Evolutionary conservation across 352 stramenopile genomes (phyloP).

Genomic region (Salisapilia sapeloensis): DNA sequence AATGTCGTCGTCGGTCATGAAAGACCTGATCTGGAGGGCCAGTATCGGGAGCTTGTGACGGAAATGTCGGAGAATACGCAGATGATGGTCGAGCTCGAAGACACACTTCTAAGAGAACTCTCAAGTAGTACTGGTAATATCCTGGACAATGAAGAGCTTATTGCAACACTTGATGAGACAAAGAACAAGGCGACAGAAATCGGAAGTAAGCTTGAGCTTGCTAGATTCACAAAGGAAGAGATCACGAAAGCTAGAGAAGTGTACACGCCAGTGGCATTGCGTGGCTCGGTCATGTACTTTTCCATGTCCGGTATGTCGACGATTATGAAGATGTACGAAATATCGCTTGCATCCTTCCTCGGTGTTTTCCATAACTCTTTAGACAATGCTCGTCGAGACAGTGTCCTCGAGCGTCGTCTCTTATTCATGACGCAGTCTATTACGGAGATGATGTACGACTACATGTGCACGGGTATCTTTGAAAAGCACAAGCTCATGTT

Average conservation of each 20-base stretch:
- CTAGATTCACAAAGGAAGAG: constrained; percentile 88
- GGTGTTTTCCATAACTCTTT: constrained; percentile 84
- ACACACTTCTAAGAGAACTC: constrained; percentile 84
- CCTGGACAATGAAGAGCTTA: constrained; percentile 90
- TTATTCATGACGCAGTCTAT: constrained; percentile 81
- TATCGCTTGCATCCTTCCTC: constrained; percentile 86
- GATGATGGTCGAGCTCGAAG: constrained; percentile 86
- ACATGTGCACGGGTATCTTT: constrained; percentile 94
- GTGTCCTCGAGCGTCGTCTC: constrained; percentile 81
- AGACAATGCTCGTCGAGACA: constrained; percentile 81
- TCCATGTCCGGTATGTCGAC: constrained; percentile 80
- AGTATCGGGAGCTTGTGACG: constrained; percentile 83
- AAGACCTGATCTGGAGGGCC: constrained; percentile 84
- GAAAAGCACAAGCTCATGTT: constrained; percentile 97
- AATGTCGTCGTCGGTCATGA: constrained; percentile 91
- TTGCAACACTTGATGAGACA: constrained; percentile 87
- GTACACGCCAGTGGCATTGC: constrained; percentile 84
- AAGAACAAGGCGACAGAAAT: constrained; percentile 92
- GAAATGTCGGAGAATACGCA: constrained; percentile 90
- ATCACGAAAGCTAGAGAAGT: constrained; percentile 83
- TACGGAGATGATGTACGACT: constrained; percentile 91
- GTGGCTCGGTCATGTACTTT: constrained; percentile 92
- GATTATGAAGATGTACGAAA: constrained; percentile 95
- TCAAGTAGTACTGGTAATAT: constrained; percentile 86
- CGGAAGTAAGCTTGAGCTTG: constrained; percentile 83